Percentiles rank a stretch among this genome's conserved stretches.
Conservation (phyloP, 495 filamentous ascomycete genomes). For the Penicillium paradoxum region DNA sequence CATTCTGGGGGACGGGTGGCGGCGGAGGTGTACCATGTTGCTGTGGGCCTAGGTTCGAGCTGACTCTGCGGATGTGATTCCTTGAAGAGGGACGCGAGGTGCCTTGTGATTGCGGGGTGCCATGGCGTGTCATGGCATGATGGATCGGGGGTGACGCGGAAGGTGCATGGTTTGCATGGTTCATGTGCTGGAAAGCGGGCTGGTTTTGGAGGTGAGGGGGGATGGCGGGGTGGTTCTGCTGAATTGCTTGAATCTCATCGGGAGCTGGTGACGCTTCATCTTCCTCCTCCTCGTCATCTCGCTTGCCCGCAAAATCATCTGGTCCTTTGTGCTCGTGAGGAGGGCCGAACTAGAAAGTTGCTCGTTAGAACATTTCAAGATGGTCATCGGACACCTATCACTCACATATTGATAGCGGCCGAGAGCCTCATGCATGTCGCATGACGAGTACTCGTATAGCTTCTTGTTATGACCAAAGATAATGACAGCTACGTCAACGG, state of each 20-base stretch:
- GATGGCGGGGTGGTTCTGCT: conserved; percentile 48
- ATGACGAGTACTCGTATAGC: conserved; percentile 93
- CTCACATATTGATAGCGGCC: conserved; percentile 83
- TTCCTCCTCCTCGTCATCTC: conserved; percentile 83
- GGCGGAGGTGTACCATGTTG: conserved; percentile 52
- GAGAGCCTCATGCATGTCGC: conserved; percentile 86
- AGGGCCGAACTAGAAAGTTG: conserved; percentile 64
- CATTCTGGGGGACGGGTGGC: conserved; percentile 63
- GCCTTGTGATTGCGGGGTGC: conserved; percentile 73
- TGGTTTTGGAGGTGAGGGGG: conserved; percentile 74
- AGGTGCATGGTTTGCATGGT: conserved; percentile 79
- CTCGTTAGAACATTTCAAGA: conserved; percentile 3
- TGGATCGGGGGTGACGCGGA: conserved; percentile 86
- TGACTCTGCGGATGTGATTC: conserved; percentile 69
- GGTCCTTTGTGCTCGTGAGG: conserved; percentile 97
- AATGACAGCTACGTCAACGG: conserved; percentile 96
- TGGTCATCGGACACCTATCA: conserved; percentile 18
- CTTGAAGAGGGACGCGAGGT: conserved; percentile 77
- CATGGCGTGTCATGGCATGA: conserved; percentile 70
- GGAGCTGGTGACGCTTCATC: conserved; percentile 63
- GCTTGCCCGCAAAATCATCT: conserved; percentile 81
- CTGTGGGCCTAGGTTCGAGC: conserved; percentile 68
- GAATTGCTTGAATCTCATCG: conserved; percentile 48
- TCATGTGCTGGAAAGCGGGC: conserved; percentile 69
- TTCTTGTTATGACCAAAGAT: conserved; percentile 99